Conservation (phyloP, 2,329 filamentous ascomycete genomes). For the Penicillium freii region DNA sequence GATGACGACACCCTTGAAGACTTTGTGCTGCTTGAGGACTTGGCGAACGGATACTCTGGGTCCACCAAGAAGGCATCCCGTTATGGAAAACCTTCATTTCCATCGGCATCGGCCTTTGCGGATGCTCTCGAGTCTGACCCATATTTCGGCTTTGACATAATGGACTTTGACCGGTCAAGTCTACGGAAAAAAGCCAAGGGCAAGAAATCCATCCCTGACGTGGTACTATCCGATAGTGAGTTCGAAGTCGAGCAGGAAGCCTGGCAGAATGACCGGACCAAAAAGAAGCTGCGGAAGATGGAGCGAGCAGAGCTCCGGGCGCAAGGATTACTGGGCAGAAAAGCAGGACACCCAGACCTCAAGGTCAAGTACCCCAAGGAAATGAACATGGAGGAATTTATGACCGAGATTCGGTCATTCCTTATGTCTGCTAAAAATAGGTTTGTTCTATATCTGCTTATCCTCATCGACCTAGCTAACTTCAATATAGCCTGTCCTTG, state of each 20-base stretch:
- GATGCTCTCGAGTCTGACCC: constrained; percentile 59
- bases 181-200: constrained; percentile 65
- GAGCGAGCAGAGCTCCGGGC: constrained; percentile 67
- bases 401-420: constrained; percentile 70
- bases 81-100: constrained; percentile 41
- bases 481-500: constrained; percentile 60
- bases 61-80: constrained; percentile 51
- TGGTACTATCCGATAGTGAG: constrained; percentile 65
- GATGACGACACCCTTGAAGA: constrained; percentile 29
- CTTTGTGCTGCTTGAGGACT: constrained; percentile 49
- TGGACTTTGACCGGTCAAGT: constrained; percentile 75
- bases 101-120: constrained; percentile 56
- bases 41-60: constrained; percentile 33
- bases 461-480: constrained; percentile 5
- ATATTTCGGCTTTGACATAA: constrained; percentile 74
- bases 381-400: constrained; percentile 68
- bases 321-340: constrained; percentile 62
- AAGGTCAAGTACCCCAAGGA: constrained; percentile 70
- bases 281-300: constrained; percentile 68
- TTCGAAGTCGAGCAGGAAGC: constrained; percentile 57
- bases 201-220: constrained; percentile 53
- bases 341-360: constrained; percentile 57
- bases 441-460: constrained; percentile 46
- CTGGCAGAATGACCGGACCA: constrained; percentile 67
- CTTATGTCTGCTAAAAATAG: constrained; percentile 61